Base-by-base conservation (phyloP, 805 yeast species). In the Wickerhamiella musiphila region DNA sequence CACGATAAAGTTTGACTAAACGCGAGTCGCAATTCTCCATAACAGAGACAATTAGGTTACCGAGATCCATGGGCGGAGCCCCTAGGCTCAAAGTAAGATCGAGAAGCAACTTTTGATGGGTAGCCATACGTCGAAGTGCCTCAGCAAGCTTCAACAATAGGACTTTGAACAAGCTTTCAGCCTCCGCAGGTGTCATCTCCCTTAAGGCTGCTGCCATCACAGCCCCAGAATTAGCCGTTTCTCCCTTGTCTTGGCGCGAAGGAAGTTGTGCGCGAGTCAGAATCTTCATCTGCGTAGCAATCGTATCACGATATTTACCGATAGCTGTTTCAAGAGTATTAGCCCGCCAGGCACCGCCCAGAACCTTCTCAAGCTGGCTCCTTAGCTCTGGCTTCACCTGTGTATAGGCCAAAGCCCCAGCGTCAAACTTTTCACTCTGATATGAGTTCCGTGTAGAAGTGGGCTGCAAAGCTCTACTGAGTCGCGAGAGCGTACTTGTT, bases 101-200 rank as follows among this genome's bases (percentile, higher is more conserved):
- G 10, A 90, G 60, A 18, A 86, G 52, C 4, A 79, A 44, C 50
- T 82, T 83, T 48, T 83, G 93, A 36, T 83, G 94, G 6, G 68
- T 57, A 1, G 79, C 70, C 19, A 84, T 57, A 36, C 93, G 64
- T 39, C 86, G 60, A 17, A 83, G 57, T 13, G 81, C 72, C 45
- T 78, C 92, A 0, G 82, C 69, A 3, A 77, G 59, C 14, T 68
- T 64, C 0, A 78, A 55, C 42, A 68, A 79, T 4, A 73, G 73
- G 18, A 57, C 58, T 2, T 63, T 51, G 26, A 81, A 50, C 79
- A 83, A 75, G 2, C 54, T 58, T 44, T 78, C 81, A 47, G 83
- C 83, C 36, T 81, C 94, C 10, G 56, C 53, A 0, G 90, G 76
- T 0, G 82, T 62, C 63, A 82, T 63, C 2, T 68, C 65, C 40